Evolutionary conservation across 2,329 filamentous ascomycete genomes (phyloP).

Genomic region (Calonectria naviculata): DNA sequence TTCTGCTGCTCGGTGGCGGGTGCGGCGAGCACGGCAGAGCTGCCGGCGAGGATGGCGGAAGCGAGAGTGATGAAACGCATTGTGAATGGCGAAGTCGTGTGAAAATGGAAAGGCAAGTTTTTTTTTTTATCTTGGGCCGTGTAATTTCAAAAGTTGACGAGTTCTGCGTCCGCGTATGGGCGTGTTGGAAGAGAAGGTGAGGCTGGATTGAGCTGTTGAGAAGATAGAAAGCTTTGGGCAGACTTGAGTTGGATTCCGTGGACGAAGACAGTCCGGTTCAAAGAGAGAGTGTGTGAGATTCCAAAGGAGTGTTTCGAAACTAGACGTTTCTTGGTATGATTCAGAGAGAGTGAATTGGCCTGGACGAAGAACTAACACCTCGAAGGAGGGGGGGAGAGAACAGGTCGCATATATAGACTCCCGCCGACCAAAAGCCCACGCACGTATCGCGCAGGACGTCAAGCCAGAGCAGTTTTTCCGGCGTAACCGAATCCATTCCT

Average conservation of each 20-base stretch:
- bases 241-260: background rate
- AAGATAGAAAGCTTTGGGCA: background rate
- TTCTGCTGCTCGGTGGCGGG: constrained; percentile 10
- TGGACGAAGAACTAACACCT: background rate
- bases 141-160: background rate
- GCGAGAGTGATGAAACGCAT: constrained; percentile 41
- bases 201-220: constrained; percentile 1
- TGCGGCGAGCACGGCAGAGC: constrained; percentile 30
- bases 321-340: background rate
- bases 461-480: background rate
- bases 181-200: background rate
- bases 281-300: background rate
- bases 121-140: background rate
- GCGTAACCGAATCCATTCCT: constrained; percentile 2
- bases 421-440: background rate
- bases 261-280: background rate
- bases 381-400: background rate
- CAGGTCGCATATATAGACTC: background rate
- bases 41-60: constrained; percentile 34
- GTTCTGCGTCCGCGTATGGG: background rate
- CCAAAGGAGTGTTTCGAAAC: constrained; percentile 3
- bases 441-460: background rate
- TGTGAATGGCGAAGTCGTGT: background rate
- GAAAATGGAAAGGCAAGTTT: no score
- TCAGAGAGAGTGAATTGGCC: constrained; percentile 1